Evolutionary conservation across 2,329 filamentous ascomycete species (phyloP), one percentile per base, ranked within the genome.

Genomic region (Trichoderma koningii): DNA sequence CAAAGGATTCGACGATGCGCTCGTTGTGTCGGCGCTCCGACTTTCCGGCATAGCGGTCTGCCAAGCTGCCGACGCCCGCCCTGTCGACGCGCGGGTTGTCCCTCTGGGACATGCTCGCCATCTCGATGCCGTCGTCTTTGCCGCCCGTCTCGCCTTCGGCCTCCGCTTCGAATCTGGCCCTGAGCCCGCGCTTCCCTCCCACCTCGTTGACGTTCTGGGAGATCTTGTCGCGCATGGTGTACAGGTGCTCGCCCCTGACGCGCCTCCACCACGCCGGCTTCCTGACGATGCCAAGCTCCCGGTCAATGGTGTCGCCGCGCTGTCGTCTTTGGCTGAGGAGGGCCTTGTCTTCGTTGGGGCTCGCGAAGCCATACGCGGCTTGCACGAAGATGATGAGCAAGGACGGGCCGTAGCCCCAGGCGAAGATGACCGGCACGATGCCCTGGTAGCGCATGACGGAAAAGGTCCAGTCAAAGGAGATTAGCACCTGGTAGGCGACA

Each of bases 191-290:
- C 45, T 78, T 77, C 19, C 83, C 83, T 42, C 82, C 81, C 17
- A 87, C 76, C 69, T 86, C 85, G 26, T 80, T 76, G 26, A 86
- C 84, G 64, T 87, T 86, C 63, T 80, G 80, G 55, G 80, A 74
- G 50, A 87, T 82, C 66, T 79, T 80, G 67, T 86, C 84, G 55
- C 82, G 80, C 76, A 86, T 78, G 55, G 71, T 73, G 63, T 76
- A 74, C 30, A 78, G 71, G 55, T 77, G 74, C 7, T 84, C 80
- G 55, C 80, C 80, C 50, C 81, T 79, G 50, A 82, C 72, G 48
- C 84, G 81, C 19, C 78, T 79, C 89, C 89, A 91, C 89, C 89
- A 91, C 6, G 81, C 81, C 0, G 89, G 89, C 72, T 87, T 88
- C 60, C 80, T 78, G 10, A 82, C 78, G 60, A 88, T 76, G 59